These are phyloP conservation scores for Begonia fuchsioides DNA, from an alignment of 306 rosid genomes.

Conservation along the genomic window DNA sequence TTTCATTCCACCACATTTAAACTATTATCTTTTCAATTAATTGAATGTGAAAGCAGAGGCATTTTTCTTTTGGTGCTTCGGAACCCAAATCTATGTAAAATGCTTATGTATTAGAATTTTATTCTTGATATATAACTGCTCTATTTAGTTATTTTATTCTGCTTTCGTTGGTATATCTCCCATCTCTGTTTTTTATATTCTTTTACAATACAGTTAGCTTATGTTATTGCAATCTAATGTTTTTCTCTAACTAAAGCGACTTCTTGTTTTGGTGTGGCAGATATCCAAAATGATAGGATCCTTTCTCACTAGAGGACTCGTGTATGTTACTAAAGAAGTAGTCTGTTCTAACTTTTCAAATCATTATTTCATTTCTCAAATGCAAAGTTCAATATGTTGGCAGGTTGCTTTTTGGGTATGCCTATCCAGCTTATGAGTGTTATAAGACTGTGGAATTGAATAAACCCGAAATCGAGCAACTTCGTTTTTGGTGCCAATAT, in stretches of 20 bases:
- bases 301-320: slow-evolving; percentile 74
- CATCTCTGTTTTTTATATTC: not conserved
- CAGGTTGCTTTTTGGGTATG: slow-evolving; percentile 87
- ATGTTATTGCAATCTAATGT: not conserved
- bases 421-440: slow-evolving; percentile 91
- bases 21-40: too few relatives aligned
- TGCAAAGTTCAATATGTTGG: slow-evolving; percentile 8
- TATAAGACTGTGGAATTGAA: slow-evolving; percentile 72
- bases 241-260: slow-evolving; percentile 9
- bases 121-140: not conserved
- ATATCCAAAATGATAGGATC: slow-evolving; percentile 82
- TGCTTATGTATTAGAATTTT: not conserved
- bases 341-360: not conserved
- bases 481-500: slow-evolving; percentile 91
- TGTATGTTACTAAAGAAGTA: slow-evolving; percentile 38
- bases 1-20: too few relatives aligned
- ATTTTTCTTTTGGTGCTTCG: too few relatives aligned
- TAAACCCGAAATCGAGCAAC: slow-evolving; percentile 69
- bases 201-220: not conserved
- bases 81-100: too few relatives aligned
- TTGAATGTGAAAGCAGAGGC: too few relatives aligned
- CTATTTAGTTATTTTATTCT: too few relatives aligned
- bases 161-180: not conserved
- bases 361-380: not conserved
- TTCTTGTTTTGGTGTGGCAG: slow-evolving; percentile 25